These are phyloP conservation scores for Leccinum subgranulosum DNA, from an alignment of 768 basidiomycete genomes.

Conservation along the genomic window DNA sequence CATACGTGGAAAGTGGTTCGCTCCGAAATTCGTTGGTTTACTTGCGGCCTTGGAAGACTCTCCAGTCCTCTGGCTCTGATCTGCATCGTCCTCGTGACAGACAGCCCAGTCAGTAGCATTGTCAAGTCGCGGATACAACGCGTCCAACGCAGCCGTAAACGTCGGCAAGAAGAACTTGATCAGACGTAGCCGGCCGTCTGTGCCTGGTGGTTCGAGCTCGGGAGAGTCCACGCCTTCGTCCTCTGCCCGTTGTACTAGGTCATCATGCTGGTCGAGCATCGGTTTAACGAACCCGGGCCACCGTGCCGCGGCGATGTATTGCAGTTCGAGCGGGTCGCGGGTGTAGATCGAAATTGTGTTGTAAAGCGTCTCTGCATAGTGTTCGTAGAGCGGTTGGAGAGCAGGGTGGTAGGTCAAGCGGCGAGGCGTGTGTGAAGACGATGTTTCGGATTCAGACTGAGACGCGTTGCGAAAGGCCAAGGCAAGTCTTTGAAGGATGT, in stretches of 20 bases:
- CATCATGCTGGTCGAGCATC: conserved; percentile 47
- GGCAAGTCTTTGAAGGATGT: conserved; percentile 35
- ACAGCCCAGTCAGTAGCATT: conserved; percentile 63
- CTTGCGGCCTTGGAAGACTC: not conserved
- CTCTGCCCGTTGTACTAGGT: conserved; percentile 17
- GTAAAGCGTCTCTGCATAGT: conserved; percentile 58
- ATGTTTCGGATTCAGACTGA: not conserved
- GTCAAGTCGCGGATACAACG: conserved; percentile 65
- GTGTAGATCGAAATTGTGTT: conserved; percentile 63
- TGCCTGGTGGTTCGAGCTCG: conserved; percentile 40
- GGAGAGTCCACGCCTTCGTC: conserved; percentile 24
- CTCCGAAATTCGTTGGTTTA: conserved; percentile 12
- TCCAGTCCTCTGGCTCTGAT: not conserved
- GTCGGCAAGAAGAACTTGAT: conserved; percentile 60
- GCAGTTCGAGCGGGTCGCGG: conserved; percentile 64
- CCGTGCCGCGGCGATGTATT: conserved; percentile 71
- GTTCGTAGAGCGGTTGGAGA: conserved; percentile 57
- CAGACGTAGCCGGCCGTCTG: conserved; percentile 66
- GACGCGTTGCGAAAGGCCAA: conserved; percentile 34
- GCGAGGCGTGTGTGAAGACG: conserved; percentile 6
- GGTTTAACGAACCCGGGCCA: conserved; percentile 82
- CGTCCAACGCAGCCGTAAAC: conserved; percentile 58
- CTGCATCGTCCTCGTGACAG: conserved; percentile 43
- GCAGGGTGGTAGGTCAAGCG: conserved; percentile 50
- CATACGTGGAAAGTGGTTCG: conserved; percentile 54